phyloP scores from a whole-genome alignment of 768 basidiomycete genomes.

The Kwoniella dejecticola region DNA sequence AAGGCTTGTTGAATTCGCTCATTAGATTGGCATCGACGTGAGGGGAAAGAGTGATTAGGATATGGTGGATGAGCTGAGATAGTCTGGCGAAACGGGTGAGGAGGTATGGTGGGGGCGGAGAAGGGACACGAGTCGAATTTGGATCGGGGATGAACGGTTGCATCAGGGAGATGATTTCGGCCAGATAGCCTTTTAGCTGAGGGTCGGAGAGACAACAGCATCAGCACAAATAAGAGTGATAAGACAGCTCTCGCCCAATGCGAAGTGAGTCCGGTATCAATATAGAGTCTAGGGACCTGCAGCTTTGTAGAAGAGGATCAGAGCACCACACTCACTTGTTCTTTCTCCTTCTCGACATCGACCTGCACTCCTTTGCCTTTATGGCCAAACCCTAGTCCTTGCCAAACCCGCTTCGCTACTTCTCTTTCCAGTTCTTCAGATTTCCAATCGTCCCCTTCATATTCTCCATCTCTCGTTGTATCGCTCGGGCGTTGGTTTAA shows the following conservation, averaged over 20 bases:
- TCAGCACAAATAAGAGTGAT: not conserved
- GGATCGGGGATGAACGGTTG: constrained; percentile 24
- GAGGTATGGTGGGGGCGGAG: constrained; percentile 27
- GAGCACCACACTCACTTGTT: constrained; percentile 7
- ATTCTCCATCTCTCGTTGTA: not conserved
- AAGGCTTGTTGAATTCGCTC: constrained; percentile 9
- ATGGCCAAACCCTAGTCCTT: not conserved
- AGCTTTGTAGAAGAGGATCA: too few species aligned
- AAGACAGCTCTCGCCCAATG: too few species aligned
- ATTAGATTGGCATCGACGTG: constrained; percentile 20
- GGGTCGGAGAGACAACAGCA: not conserved
- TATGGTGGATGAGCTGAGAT: constrained; percentile 19
- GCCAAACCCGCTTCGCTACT: not conserved
- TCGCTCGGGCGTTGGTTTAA: not conserved
- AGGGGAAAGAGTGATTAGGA: constrained; percentile 20
- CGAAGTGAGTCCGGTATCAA: too few species aligned
- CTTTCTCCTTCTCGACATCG: constrained; percentile 9
- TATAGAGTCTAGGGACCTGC: too few species aligned
- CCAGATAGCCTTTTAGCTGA: constrained; percentile 30
- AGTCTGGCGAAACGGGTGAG: constrained; percentile 27
- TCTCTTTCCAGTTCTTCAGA: not conserved
- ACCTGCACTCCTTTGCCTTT: not conserved
- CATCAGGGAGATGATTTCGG: constrained; percentile 32
- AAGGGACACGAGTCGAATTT: not conserved
- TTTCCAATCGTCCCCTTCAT: constrained; percentile 7